Base-by-base conservation (phyloP, 208 protist species). In the Trypanosoma lewisi region DNA sequence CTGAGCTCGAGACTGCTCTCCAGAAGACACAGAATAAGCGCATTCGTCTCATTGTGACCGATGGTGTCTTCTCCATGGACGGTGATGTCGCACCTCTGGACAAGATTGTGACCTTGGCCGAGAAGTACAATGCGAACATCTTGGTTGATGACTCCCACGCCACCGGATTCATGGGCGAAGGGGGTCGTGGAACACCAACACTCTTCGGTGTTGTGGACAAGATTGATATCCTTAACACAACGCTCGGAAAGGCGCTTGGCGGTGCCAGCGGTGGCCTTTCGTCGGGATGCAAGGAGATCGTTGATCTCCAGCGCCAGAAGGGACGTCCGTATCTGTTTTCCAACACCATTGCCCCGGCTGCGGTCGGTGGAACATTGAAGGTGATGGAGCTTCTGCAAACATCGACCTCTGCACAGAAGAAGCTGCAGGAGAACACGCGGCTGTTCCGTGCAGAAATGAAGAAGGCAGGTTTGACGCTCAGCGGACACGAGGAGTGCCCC, bases 251-350 rank as follows among this genome's bases (percentile, higher is more conserved):
- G 54, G 86, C 86, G 21, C 61, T 94, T 23, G 87, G 87, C 52
- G 87, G 87, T 66, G 75, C 82, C 7, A 83, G 69, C 12, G 87
- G 79, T 62, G 79, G 79, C 16, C 63, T 71, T 19, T 77, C 77
- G 14, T 68, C 69, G 30, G 83, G 82, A 16, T 54, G 45, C n/a
- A 66, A 73, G 56, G 85, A 85, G 52, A 65, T 96, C 23, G 62
- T 97, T 19, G 87, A 90, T 0, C 7, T 97, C 1, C 83, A 96
- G 44, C 63, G 93, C 16, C 85, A 97, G 51, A 60, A 60, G 36
- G 70, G 68, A 5, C 76, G 93, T 11, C 89, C 93, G 39, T 97
- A 97, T 69, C 67, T 97, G 12, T 97, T 97, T 63, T 91, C 78
- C 34, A 97, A 97, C 73, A 73, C 88, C 4, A 58, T 97, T 1